phyloP scores from a whole-genome alignment of 805 yeast species.

The Barnettozyma populi region DNA sequence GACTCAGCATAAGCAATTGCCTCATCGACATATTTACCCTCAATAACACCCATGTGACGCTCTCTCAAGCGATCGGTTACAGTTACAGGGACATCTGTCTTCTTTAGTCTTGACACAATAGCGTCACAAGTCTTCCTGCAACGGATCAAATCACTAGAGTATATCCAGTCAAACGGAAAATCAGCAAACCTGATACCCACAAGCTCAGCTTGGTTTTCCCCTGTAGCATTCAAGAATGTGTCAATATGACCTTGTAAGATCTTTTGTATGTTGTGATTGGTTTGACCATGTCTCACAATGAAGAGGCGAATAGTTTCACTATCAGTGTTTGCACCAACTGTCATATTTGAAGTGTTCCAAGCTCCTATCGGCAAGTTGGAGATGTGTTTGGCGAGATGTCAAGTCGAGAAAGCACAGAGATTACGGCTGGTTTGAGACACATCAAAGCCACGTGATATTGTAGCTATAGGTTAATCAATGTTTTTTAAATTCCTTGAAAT shows the following conservation, averaged over 20 bases:
- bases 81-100: conserved; percentile 24
- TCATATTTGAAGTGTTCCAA: background rate
- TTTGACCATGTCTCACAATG: conserved; percentile 80
- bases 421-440: too few relatives aligned
- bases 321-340: conserved; percentile 12
- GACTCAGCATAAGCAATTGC: conserved; percentile 47
- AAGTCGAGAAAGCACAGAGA: background rate
- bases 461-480: too few relatives aligned
- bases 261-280: conserved; percentile 62
- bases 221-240: conserved; percentile 56
- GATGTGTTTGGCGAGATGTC: background rate
- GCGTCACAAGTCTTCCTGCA: conserved; percentile 54
- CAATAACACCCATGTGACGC: conserved; percentile 71
- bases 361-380: background rate
- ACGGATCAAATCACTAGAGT: conserved; percentile 41
- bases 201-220: conserved; percentile 51
- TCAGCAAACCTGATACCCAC: conserved; percentile 41
- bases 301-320: conserved; percentile 40
- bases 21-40: conserved; percentile 65
- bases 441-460: background rate
- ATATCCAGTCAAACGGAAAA: conserved; percentile 29
- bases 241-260: conserved; percentile 78
- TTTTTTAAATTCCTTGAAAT: background rate
- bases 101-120: conserved; percentile 28
- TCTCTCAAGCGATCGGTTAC: conserved; percentile 53